Evolutionary conservation across 805 yeast genomes (phyloP), one percentile per base, ranked within the genome.

Genomic region (Cyberlindnera euphorbiiphila): DNA sequence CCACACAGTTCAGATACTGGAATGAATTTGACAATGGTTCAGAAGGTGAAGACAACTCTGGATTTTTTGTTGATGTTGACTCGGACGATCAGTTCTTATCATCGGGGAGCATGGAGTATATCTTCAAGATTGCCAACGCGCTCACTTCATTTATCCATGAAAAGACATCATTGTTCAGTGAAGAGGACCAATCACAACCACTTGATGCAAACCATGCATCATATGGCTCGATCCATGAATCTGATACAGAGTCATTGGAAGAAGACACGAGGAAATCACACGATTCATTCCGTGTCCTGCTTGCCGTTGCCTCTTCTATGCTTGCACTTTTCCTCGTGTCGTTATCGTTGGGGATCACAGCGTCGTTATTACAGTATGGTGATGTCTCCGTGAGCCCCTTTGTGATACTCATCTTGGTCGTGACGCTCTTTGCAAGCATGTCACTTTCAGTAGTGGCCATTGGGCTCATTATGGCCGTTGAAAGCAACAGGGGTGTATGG

Each of bases 1-100:
- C 46, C 1, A 29, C 48, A 36, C 57, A 34, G 48, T 50, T 51
- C 27, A 54, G 80, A 31, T 78, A 78, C 54, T 78, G 85, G 85
- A 78, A 78, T 50, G 85, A 78, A 58, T 78, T 78, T 52, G 85
- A 78, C 49, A 67, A 78, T 49, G 73, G 72, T 0, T 76, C 80
- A 1, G 84, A 77, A 41, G 73, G 60, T 29, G 76, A 64, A 40
- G 67, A 64, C 22, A 64, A 56, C 23, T 63, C 52, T 23, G 62
- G 50, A 6, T 66, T 64, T 5, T 59, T 63, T 34, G 64, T 68
- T 25, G 56, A 63, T 16, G 50, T 59, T 9, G 54, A 52, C 13
- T 48, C 42, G 5, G 68, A 64, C 26, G 68, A 58, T 10, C 41
- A 38, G 16, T 40, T 53, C 16, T 49, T 49, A 25, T 34, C 48